Evolutionary conservation across 306 rosid species (phyloP).

Genomic region (Corylus americana): DNA sequence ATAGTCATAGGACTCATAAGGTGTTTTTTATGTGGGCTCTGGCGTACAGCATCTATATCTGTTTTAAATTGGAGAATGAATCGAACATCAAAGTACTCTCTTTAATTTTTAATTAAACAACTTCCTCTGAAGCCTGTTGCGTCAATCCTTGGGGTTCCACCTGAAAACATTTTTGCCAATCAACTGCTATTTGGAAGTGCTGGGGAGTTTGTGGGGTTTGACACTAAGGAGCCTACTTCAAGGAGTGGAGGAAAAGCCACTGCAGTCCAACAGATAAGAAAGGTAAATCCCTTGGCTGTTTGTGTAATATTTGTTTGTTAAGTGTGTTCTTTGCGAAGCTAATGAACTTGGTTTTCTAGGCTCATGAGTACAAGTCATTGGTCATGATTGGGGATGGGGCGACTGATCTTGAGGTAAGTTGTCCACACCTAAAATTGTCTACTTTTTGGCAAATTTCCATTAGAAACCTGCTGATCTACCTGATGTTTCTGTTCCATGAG

Average conservation of each 20-base stretch:
- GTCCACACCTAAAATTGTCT: slow-evolving; percentile 1
- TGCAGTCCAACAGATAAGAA: slow-evolving; percentile 77
- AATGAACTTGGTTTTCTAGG: slow-evolving; percentile 54
- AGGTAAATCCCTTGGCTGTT: slow-evolving; percentile 50
- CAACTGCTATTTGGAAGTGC: slow-evolving; percentile 74
- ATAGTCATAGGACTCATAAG: slow-evolving; percentile 15
- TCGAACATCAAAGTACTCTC: slow-evolving; percentile 8
- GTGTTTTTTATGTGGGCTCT: slow-evolving; percentile 18
- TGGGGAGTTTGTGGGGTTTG: slow-evolving; percentile 91
- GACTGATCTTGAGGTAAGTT: slow-evolving; percentile 87
- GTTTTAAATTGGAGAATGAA: slow-evolving; percentile 16
- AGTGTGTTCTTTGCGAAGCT: slow-evolving; percentile 28
- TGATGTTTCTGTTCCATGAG: neutral
- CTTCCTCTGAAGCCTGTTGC: slow-evolving; percentile 81
- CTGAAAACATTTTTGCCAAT: slow-evolving; percentile 78
- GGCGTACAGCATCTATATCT: neutral
- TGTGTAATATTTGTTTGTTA: slow-evolving; percentile 1
- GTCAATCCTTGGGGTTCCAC: slow-evolving; percentile 70
- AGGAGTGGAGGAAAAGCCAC: slow-evolving; percentile 92
- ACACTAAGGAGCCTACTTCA: slow-evolving; percentile 80
- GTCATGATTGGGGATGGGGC: slow-evolving; percentile 97
- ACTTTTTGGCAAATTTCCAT: neutral
- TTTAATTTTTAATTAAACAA: slow-evolving; percentile 30
- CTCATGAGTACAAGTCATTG: slow-evolving; percentile 60
- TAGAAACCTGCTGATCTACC: slow-evolving; percentile 1